phyloP scores from a whole-genome alignment of 805 yeast species.

The Candida dajiaensis region DNA sequence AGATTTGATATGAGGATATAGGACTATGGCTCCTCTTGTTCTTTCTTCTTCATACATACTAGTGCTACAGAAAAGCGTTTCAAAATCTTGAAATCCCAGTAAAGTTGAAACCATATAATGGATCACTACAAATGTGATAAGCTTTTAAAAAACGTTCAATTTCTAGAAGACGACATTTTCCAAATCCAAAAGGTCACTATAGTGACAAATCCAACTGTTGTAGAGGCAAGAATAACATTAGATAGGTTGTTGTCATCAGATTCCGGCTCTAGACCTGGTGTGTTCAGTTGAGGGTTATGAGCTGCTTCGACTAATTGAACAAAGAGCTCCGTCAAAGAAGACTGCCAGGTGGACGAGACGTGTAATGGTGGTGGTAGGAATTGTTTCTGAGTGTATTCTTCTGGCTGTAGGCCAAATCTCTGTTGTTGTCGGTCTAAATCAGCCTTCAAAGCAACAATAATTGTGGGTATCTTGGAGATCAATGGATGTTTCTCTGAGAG shows the following conservation, averaged over 20 bases:
- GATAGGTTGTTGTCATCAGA: conserved; percentile 44
- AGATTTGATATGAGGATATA: too few species aligned
- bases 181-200: conserved; percentile 61
- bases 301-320: conserved; percentile 89
- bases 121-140: too few species aligned
- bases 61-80: too few species aligned
- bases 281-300: conserved; percentile 65
- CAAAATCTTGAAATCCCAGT: too few species aligned
- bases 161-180: conserved; percentile 28
- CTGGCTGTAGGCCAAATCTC: conserved; percentile 80
- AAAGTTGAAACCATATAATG: too few species aligned
- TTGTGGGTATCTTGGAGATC: conserved; percentile 65
- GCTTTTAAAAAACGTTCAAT: not conserved
- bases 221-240: conserved; percentile 53
- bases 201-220: conserved; percentile 63
- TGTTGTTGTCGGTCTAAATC: conserved; percentile 96
- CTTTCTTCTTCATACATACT: too few species aligned
- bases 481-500: conserved; percentile 54
- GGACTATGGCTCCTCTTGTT: too few species aligned
- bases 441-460: conserved; percentile 90
- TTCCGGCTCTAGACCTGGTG: conserved; percentile 73
- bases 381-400: conserved; percentile 65
- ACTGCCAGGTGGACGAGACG: conserved; percentile 84
- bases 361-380: conserved; percentile 79
- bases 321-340: conserved; percentile 79